phyloP scores from a whole-genome alignment of 192 early-diverging fungal genomes.

The Kickxella alabastrina region DNA sequence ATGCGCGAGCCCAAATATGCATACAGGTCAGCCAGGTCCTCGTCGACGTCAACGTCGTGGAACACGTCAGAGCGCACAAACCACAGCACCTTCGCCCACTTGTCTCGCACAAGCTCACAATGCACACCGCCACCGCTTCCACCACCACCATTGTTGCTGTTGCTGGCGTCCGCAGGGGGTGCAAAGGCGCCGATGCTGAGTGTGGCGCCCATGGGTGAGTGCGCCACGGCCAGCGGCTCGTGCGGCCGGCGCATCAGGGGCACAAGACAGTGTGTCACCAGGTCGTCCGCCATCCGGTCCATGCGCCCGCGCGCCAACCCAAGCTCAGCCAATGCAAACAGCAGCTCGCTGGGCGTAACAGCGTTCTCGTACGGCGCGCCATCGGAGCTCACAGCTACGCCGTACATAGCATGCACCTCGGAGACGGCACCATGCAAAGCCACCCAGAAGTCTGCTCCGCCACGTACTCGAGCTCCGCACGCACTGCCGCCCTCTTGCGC shows the following conservation, averaged over 20 bases:
- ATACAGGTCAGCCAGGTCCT: conserved; percentile 34
- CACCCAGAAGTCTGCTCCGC: conserved; percentile 18
- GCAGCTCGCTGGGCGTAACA: conserved; percentile 35
- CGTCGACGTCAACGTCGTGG: conserved; percentile 29
- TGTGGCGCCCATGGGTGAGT: conserved; percentile 21
- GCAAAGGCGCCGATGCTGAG: conserved; percentile 37
- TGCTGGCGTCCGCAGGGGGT: neutral
- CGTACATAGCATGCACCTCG: conserved; percentile 23
- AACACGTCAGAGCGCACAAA: conserved; percentile 44
- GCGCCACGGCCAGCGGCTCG: conserved; percentile 20
- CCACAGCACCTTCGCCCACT: conserved; percentile 26
- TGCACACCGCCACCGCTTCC: neutral
- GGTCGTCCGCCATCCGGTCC: conserved; percentile 14
- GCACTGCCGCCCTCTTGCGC: conserved; percentile 27
- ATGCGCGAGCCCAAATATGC: conserved; percentile 27
- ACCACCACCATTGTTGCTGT: neutral
- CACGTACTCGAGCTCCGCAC: conserved; percentile 41
- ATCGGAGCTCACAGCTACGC: conserved; percentile 25
- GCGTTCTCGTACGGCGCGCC: conserved; percentile 43
- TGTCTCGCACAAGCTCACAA: conserved; percentile 26
- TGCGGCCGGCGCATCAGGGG: conserved; percentile 31
- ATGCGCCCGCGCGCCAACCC: conserved; percentile 21
- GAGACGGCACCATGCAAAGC: conserved; percentile 8
- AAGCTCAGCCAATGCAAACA: conserved; percentile 41
- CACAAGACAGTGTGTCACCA: conserved; percentile 25